Base-by-base conservation (phyloP, 371 early-diverging fungal species). In the Apophysomyces elegans region DNA sequence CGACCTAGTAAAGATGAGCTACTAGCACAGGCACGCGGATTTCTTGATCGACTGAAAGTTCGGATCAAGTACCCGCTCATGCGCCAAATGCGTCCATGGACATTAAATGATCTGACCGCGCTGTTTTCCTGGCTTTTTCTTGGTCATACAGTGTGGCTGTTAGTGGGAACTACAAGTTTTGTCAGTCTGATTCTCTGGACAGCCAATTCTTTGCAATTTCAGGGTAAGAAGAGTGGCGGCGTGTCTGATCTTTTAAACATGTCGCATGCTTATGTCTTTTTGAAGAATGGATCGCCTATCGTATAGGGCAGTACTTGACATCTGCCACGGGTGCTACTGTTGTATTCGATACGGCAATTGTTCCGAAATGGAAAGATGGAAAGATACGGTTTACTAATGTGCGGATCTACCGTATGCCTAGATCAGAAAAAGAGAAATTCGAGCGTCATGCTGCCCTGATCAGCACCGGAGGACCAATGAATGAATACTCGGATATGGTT, bases 321-420 rank as follows among this genome's bases (percentile, higher is more conserved):
- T 84, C 88, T 4, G 86, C 89, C 1, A 93, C 95, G 1, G 97
- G 97, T 0, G 89, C 91, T 41, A 87, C 89, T 3, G 91, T 98
- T 38, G 85, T 84, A 3, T 95, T 97, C 66, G 97, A 95, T 56
- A 90, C 93, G 3, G 95, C 96, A 5, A 94, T 97, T 62, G 86
- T 92, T 5, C 99, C 99, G 5, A 92, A 92, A 44, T 98, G 97
- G 97, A 86, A 91, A 61, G 91, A 91, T 21, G 96, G 97, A 7
- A 88, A 90, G 21, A 96, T 98, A 58, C 81, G 92, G 7, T 85
- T 98, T 37, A 90, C 86, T 57, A 93, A 97, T 70, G 95, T 98
- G 1, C 75, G 78, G 6, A 75, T 93, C 60, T 77, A 75, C 39
- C 74, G 84, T 3, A 83, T 84, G 86, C 74, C 76, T 32, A 71